phyloP scores from a whole-genome alignment of 805 yeast species.

The Kazachstania kunashirensis region DNA sequence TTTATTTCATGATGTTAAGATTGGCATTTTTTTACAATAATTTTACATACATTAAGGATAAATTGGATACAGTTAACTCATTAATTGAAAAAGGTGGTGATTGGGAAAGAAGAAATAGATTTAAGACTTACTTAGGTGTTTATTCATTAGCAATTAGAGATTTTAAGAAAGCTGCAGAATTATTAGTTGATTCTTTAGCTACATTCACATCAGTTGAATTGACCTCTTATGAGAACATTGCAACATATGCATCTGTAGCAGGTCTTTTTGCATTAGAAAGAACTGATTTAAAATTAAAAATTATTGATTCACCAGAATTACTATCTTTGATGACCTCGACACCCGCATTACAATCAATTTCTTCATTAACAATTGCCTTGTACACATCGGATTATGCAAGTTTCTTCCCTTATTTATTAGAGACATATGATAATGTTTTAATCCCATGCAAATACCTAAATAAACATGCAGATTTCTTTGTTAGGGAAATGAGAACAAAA shows the following conservation, averaged over 20 bases:
- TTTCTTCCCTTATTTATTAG: constrained; percentile 66
- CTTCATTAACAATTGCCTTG: constrained; percentile 72
- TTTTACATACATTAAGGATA: constrained; percentile 54
- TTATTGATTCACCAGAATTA: constrained; percentile 91
- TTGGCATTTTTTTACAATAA: constrained; percentile 87
- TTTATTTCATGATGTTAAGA: constrained; percentile 70
- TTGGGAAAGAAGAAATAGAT: constrained; percentile 96
- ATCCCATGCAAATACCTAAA: constrained; percentile 55
- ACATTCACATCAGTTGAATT: constrained; percentile 92
- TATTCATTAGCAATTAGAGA: constrained; percentile 77
- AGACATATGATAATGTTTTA: constrained; percentile 66
- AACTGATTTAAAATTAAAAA: constrained; percentile 69
- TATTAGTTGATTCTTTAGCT: constrained; percentile 83
- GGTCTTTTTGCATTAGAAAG: constrained; percentile 79
- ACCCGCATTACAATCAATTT: constrained; percentile 65
- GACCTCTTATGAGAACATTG: constrained; percentile 81
- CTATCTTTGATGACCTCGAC: constrained; percentile 68
- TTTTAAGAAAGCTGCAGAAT: constrained; percentile 73
- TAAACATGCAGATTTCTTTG: constrained; percentile 72
- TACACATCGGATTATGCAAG: constrained; percentile 81
- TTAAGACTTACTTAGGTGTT: constrained; percentile 83
- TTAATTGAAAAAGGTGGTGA: constrained; percentile 96
- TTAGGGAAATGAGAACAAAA: constrained; percentile 89
- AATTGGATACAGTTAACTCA: constrained; percentile 60
- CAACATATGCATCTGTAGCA: constrained; percentile 77